These are phyloP conservation scores for Colletotrichum endophyticum DNA, from an alignment of 2,329 filamentous ascomycete genomes.

Conservation along the genomic window DNA sequence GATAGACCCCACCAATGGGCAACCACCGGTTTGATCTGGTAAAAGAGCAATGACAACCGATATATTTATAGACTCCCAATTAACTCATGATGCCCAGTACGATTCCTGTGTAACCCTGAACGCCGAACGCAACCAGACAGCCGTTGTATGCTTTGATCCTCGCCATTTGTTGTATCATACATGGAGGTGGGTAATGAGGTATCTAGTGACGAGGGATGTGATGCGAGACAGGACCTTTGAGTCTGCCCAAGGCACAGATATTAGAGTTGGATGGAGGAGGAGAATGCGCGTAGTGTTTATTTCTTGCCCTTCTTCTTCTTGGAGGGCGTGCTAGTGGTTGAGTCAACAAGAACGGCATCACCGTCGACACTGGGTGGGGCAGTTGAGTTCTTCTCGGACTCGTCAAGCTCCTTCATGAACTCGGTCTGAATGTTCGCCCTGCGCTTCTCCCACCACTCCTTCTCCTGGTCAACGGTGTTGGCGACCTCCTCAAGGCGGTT, in stretches of 20 bases:
- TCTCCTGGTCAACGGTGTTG: slow-evolving; percentile 73
- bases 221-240: background rate
- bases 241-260: background rate
- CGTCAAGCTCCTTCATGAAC: slow-evolving; percentile 86
- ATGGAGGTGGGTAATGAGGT: slow-evolving; percentile 1
- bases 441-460: slow-evolving; percentile 92
- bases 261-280: background rate
- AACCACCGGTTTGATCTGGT: background rate
- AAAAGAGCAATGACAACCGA: background rate
- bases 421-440: slow-evolving; percentile 73
- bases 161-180: background rate
- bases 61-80: background rate
- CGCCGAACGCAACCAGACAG: slow-evolving; percentile 10
- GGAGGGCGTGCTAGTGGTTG: slow-evolving; percentile 44
- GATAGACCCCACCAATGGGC: background rate
- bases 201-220: slow-evolving; percentile 4
- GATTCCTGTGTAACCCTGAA: background rate
- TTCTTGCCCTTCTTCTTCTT: slow-evolving; percentile 73
- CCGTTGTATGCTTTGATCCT: slow-evolving; percentile 11
- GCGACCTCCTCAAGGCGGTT: slow-evolving; percentile 78
- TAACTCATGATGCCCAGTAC: slow-evolving; percentile 5
- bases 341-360: slow-evolving; percentile 79
- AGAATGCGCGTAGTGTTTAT: slow-evolving; percentile 33
- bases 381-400: slow-evolving; percentile 54
- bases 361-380: slow-evolving; percentile 69